Conservation (phyloP, 2,329 filamentous ascomycete species). For the Tolypocladium sp. region DNA sequence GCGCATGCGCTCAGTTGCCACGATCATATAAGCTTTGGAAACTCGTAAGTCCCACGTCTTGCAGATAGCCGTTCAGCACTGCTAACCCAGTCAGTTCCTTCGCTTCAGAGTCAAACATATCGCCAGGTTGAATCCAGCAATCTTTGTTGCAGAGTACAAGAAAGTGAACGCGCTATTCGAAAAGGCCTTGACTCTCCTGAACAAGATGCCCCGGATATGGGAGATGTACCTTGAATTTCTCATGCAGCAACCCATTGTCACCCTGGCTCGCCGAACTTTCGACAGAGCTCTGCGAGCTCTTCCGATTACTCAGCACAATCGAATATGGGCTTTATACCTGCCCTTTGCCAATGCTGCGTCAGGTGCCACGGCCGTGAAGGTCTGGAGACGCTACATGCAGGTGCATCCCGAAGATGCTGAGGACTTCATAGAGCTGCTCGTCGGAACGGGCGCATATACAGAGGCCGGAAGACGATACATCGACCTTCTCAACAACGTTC, state of each 20-base stretch:
- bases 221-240: slow-evolving; percentile 93
- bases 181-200: slow-evolving; percentile 80
- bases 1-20: slow-evolving; percentile 81
- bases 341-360: slow-evolving; percentile 86
- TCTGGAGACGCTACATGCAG: slow-evolving; percentile 96
- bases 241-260: slow-evolving; percentile 84
- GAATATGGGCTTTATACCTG: slow-evolving; percentile 88
- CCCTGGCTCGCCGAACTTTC: slow-evolving; percentile 76
- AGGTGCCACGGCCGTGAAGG: slow-evolving; percentile 81
- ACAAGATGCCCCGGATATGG: slow-evolving; percentile 99
- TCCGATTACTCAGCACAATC: slow-evolving; percentile 88
- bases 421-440: slow-evolving; percentile 85
- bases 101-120: slow-evolving; percentile 76
- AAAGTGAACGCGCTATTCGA: slow-evolving; percentile 97
- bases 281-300: slow-evolving; percentile 86
- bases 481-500: slow-evolving; percentile 79
- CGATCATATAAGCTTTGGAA: slow-evolving; percentile 99
- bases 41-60: slow-evolving; percentile 47
- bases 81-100: slow-evolving; percentile 55
- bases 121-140: slow-evolving; percentile 70
- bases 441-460: slow-evolving; percentile 74
- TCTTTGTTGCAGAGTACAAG: slow-evolving; percentile 70
- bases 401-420: slow-evolving; percentile 92
- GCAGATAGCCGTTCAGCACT: neutral
- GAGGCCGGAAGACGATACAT: slow-evolving; percentile 91